A percentile compares a stretch with the other conserved stretches of the same genome.
These are phyloP conservation scores for Sarocladiaceae sp. DNA, from an alignment of 2,329 filamentous ascomycete species.

Conservation along the genomic window DNA sequence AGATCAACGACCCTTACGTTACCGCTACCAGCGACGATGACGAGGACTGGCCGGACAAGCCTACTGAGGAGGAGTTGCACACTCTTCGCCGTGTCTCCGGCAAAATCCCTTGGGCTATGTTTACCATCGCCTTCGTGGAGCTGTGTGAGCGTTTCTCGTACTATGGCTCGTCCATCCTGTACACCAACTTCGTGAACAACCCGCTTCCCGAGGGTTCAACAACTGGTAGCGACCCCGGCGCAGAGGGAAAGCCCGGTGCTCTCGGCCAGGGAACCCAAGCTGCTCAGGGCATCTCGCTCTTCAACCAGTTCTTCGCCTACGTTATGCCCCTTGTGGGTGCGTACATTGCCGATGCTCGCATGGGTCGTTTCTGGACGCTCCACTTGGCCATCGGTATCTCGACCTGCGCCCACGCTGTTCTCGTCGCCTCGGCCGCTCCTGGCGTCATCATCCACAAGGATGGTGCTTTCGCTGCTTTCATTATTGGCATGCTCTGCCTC, in stretches of 20 bases:
- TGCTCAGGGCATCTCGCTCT: conserved; percentile 39
- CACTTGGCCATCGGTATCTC: conserved; percentile 60
- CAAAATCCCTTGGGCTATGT: conserved; percentile 58
- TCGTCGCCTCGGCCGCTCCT: conserved; percentile 60
- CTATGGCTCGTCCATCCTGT: conserved; percentile 64
- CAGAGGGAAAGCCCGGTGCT: conserved; percentile 39
- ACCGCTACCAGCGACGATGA: conserved; percentile 19
- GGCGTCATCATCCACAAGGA: conserved; percentile 51
- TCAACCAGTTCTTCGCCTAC: conserved; percentile 59
- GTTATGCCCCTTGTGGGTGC: conserved; percentile 50
- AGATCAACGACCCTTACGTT: conserved; percentile 16
- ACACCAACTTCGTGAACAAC: conserved; percentile 60
- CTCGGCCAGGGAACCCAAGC: conserved; percentile 53
- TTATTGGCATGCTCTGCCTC: conserved; percentile 54
- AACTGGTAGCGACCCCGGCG: conserved; percentile 39
- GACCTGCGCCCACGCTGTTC: conserved; percentile 58
- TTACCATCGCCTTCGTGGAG: conserved; percentile 66
- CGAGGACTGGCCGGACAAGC: conserved; percentile 31
- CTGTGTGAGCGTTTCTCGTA: conserved; percentile 73
- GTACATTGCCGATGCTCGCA: conserved; percentile 60
- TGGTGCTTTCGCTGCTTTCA: conserved; percentile 56
- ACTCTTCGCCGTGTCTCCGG: conserved; percentile 60
- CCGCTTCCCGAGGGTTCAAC: conserved; percentile 45
- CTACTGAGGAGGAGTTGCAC: conserved; percentile 55
- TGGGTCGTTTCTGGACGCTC: conserved; percentile 69